Conservation (phyloP, 2,329 filamentous ascomycete genomes). For the Alternaria postmessia region DNA sequence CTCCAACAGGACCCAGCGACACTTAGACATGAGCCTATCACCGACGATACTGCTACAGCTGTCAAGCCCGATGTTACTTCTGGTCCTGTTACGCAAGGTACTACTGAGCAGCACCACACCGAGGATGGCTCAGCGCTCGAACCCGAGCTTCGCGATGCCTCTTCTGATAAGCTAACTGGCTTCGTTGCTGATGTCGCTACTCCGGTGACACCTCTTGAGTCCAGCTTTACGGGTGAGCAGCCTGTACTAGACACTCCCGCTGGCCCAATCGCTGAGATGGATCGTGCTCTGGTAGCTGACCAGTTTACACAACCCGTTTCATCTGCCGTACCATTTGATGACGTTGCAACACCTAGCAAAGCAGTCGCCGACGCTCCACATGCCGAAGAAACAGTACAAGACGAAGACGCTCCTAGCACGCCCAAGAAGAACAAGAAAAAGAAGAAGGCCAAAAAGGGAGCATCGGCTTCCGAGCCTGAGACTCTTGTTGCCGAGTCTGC, state of each 20-base stretch:
- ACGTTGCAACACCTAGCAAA: not conserved
- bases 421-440: slow-evolving; percentile 43
- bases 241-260: not conserved
- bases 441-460: slow-evolving; percentile 39
- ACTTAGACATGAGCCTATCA: not conserved
- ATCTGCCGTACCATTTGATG: not conserved
- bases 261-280: not conserved
- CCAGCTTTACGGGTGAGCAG: not conserved
- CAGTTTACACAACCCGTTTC: not conserved
- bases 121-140: not conserved
- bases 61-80: not conserved
- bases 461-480: slow-evolving; percentile 28
- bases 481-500: slow-evolving; percentile 21
- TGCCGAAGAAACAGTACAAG: not conserved
- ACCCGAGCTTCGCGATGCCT: not conserved
- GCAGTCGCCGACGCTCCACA: slow-evolving; percentile 6
- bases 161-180: not conserved
- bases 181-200: not conserved
- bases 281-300: not conserved
- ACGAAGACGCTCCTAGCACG: not conserved
- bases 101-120: not conserved
- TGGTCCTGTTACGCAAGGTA: not conserved
- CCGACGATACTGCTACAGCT: not conserved
- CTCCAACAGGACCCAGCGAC: not conserved
- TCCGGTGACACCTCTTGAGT: not conserved